A percentile compares a stretch with the other conserved stretches of the same genome.
Conservation (phyloP, 345 rosid species). For the Firmiana major region DNA sequence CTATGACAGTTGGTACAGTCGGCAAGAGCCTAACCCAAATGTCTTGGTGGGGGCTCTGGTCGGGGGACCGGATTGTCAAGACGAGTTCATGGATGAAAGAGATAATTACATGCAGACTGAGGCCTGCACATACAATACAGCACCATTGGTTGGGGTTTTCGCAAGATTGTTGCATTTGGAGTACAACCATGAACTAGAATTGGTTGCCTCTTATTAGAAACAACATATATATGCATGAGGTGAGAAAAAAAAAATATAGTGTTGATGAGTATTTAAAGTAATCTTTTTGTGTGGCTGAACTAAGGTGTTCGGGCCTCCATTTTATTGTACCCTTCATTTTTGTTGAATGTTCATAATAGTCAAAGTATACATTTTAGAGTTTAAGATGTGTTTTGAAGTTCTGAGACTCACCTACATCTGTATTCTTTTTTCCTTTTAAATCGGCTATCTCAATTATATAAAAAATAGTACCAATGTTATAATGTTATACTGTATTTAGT, state of each 20-base stretch:
- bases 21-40: conserved; percentile 47
- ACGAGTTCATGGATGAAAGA: conserved; percentile 47
- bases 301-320: background rate
- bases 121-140: conserved; percentile 77
- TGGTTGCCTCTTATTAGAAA: conserved; percentile 57
- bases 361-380: background rate
- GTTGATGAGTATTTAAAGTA: background rate
- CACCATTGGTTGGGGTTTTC: conserved; percentile 61
- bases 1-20: conserved; percentile 52
- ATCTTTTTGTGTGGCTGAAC: background rate
- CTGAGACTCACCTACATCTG: too few species aligned
- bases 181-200: conserved; percentile 25
- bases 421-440: too few species aligned
- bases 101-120: conserved; percentile 63
- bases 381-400: background rate
- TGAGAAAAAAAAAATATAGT: conserved; percentile 12
- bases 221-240: background rate
- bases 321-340: conserved; percentile 4
- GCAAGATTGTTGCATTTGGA: conserved; percentile 51
- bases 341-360: background rate
- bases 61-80: conserved; percentile 60
- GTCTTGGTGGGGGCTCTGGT: conserved; percentile 56
- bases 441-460: too few species aligned
- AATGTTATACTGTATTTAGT: too few species aligned
- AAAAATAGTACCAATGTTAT: too few species aligned